These are phyloP conservation scores for Lagenidium giganteum DNA, from an alignment of 352 stramenopile genomes.

Conservation along the genomic window DNA sequence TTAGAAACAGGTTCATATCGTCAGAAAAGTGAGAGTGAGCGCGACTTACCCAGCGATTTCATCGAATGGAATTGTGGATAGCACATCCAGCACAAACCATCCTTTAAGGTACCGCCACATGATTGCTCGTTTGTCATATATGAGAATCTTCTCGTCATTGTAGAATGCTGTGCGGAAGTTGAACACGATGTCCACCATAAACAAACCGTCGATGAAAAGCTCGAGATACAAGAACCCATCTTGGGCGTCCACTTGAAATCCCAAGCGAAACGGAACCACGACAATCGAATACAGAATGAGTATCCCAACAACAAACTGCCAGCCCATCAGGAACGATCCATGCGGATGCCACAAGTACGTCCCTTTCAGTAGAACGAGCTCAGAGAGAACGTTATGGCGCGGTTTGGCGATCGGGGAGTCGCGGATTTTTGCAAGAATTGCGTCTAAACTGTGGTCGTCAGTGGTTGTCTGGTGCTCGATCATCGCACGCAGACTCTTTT, in stretches of 20 bases:
- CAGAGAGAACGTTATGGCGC: constrained; percentile 41
- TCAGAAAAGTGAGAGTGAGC: neutral
- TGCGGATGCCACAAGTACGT: constrained; percentile 78
- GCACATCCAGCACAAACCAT: constrained; percentile 72
- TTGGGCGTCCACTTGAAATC: constrained; percentile 61
- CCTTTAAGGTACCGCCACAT: constrained; percentile 50
- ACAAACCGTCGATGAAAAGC: constrained; percentile 76
- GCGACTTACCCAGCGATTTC: constrained; percentile 44
- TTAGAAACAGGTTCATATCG: neutral
- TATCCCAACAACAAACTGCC: constrained; percentile 71
- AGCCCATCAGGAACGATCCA: constrained; percentile 54
- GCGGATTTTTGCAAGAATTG: constrained; percentile 40
- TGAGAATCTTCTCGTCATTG: constrained; percentile 64
- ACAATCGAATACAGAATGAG: constrained; percentile 88
- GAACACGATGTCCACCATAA: constrained; percentile 81
- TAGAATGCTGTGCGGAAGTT: constrained; percentile 86
- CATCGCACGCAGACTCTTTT: too few relatives aligned
- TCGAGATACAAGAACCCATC: constrained; percentile 62
- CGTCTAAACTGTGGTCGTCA: constrained; percentile 19
- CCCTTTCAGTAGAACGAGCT: constrained; percentile 54
- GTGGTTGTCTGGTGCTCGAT: too few relatives aligned
- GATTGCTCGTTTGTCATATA: constrained; percentile 55
- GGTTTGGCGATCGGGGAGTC: constrained; percentile 31
- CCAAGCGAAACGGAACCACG: constrained; percentile 84
- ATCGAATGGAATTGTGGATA: constrained; percentile 77